Base-by-base conservation (phyloP, 139 green algal species). In the Micromonas pusilla region DNA sequence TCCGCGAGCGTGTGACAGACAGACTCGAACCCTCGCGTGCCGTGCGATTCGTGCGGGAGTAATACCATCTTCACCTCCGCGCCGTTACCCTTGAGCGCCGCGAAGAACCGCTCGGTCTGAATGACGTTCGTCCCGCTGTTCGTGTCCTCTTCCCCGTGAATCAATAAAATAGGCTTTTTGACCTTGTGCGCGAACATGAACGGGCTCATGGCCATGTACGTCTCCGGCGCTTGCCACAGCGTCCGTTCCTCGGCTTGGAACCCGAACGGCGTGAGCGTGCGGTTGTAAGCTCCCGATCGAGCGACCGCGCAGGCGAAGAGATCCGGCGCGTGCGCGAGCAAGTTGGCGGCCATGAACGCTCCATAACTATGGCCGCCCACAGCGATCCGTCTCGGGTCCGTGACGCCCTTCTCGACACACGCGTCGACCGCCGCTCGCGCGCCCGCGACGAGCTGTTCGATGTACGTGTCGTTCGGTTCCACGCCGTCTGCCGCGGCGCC, bases 71-170 rank as follows among this genome's bases (percentile, higher is more conserved):
- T 86, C 23, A 72, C 83, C 23, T 83, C 73, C 3, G 79, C 90
- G 23, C 94, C 94, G 79, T 98, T 91, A 30, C 82, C 84, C 83
- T 87, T 88, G 23, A 89, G 66, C 23, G 81, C 84, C 2, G 86
- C 83, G 82, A 92, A 98, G 70, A 98, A 93, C 33, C 96, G 87
- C 83, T 99, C 96, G 32, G 77, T 90, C 86, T 99, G 82, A 64
- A 90, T 84, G 26, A 81, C 79, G 79, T 85, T 86, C 62, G 84
- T 87, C 79, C 90, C 93, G 26, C 91, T 89, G 88, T 99, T 99
- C 85, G 96, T 97, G 88, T 99, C 96, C 30, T 96, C 92, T 80
- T 97, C 91, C 25, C 95, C 95, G 77, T 99, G 95, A 6, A 99
- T 89, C 3, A 99, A 87, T 71, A 99, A 87, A 73, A 99, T 73